A percentile compares a stretch with the other conserved stretches of the same genome.
phyloP scores from a whole-genome alignment of 495 filamentous ascomycete genomes.

The Aspergillus saccharolyticus region DNA sequence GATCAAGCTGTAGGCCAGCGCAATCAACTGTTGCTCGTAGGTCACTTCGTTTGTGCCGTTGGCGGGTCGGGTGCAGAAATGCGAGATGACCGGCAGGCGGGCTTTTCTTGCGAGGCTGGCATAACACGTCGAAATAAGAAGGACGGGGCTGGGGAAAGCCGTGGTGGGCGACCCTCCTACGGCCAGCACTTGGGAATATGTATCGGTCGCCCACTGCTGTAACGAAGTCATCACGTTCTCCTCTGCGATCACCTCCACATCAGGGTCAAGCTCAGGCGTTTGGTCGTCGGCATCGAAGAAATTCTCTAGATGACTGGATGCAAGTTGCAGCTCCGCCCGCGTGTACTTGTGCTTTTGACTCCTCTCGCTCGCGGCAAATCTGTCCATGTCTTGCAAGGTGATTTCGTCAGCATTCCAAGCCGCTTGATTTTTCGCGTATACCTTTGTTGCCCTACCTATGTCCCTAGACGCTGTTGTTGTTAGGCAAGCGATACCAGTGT shows the following conservation, averaged over 20 bases:
- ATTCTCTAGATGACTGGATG: conserved; percentile 39
- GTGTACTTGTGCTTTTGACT: conserved; percentile 38
- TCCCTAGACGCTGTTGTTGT: conserved; percentile 33
- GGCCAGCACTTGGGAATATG: conserved; percentile 36
- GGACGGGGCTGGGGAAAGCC: conserved; percentile 27
- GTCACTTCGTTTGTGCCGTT: conserved; percentile 24
- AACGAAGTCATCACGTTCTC: conserved; percentile 31
- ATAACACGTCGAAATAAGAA: conserved; percentile 37
- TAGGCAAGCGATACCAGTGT: conserved; percentile 32
- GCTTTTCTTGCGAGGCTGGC: conserved; percentile 31
- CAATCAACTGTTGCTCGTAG: conserved; percentile 36
- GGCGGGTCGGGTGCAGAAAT: conserved; percentile 36
- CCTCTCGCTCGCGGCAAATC: conserved; percentile 25
- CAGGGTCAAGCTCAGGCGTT: conserved; percentile 28
- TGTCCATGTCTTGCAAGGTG: conserved; percentile 22
- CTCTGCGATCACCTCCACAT: conserved; percentile 30
- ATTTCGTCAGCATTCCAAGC: conserved; percentile 12
- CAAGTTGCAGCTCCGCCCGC: conserved; percentile 37
- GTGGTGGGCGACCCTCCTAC: conserved; percentile 33
- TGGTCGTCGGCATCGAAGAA: conserved; percentile 42
- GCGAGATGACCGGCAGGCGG: conserved; percentile 38
- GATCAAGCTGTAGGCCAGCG: conserved; percentile 44
- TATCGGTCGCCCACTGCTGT: conserved; percentile 35
- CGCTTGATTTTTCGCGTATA: conserved; percentile 4
- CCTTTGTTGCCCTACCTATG: conserved; percentile 27